phyloP scores from a whole-genome alignment of 257 asterid species.

The Jacaranda mimosifolia region DNA sequence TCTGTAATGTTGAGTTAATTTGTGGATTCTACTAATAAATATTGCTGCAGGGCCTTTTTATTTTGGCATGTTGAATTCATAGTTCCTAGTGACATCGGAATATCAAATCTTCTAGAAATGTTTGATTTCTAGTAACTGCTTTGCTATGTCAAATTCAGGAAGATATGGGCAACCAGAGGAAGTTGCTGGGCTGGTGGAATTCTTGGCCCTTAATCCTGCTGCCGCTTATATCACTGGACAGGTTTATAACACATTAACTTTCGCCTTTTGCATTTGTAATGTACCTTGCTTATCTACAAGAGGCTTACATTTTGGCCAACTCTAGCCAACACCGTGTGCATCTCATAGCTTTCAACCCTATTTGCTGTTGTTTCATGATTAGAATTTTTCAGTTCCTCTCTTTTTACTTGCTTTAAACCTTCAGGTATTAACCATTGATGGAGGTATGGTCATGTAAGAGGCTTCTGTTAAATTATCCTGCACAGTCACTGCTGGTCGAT shows the following conservation, averaged over 20 bases:
- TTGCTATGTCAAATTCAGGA: slow-evolving; percentile 45
- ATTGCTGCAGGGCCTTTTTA: background rate
- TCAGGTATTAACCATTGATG: slow-evolving; percentile 89
- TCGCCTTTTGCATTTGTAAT: background rate
- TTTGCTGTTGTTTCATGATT: background rate
- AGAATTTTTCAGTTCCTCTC: background rate
- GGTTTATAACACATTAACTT: slow-evolving; percentile 49
- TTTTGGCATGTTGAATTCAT: slow-evolving; percentile 6
- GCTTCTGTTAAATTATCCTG: slow-evolving; percentile 14
- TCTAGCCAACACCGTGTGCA: background rate
- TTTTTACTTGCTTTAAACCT: slow-evolving; percentile 18
- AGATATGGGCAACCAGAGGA: slow-evolving; percentile 74
- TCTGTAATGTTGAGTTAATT: slow-evolving; percentile 3
- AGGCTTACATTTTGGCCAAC: background rate
- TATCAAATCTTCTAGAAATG: background rate
- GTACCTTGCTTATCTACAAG: background rate
- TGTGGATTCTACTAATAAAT: background rate
- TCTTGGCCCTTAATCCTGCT: slow-evolving; percentile 66
- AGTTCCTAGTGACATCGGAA: background rate
- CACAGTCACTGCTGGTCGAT: background rate
- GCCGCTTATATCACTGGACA: slow-evolving; percentile 94
- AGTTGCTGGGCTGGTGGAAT: slow-evolving; percentile 63
- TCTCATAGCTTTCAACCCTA: background rate
- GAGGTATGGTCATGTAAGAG: slow-evolving; percentile 94
- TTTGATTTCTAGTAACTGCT: slow-evolving; percentile 15